These are phyloP conservation scores for Helianthus tuberosus DNA, from an alignment of 129 eudicot species.

Conservation along the genomic window DNA sequence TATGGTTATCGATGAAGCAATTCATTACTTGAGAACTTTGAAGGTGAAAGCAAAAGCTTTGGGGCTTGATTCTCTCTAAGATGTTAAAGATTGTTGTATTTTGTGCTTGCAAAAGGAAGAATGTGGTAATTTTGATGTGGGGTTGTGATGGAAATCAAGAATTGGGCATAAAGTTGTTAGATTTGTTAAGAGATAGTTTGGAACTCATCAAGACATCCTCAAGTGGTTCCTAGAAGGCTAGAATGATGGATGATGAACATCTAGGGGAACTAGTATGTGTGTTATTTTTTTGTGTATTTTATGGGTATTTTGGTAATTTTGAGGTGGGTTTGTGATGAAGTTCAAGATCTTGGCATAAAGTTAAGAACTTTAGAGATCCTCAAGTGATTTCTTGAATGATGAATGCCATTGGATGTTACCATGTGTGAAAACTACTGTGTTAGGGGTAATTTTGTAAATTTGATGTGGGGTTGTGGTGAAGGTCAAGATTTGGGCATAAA, in stretches of 20 bases:
- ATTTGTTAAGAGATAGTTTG: conserved; percentile 20
- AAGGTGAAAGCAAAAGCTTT: conserved; percentile 69
- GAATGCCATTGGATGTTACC: conserved; percentile 10
- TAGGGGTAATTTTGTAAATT: neutral
- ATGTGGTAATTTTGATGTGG: conserved; percentile 11
- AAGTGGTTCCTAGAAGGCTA: conserved; percentile 9
- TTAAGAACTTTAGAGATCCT: conserved; percentile 19
- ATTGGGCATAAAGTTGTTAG: conserved; percentile 1
- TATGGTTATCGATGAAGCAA: conserved; percentile 80
- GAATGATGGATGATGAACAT: conserved; percentile 19
- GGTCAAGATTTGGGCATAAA: conserved; percentile 34
- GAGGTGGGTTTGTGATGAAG: conserved; percentile 22
- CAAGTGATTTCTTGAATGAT: conserved; percentile 19
- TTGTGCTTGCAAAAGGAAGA: conserved; percentile 17
- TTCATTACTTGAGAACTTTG: conserved; percentile 57
- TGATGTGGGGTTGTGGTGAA: conserved; percentile 16
- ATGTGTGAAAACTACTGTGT: conserved; percentile 11
- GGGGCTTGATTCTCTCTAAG: conserved; percentile 56
- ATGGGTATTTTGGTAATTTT: conserved; percentile 21
- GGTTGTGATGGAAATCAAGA: too few relatives aligned
- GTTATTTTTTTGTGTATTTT: neutral
- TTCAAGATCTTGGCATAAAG: conserved; percentile 16
- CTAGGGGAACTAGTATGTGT: conserved; percentile 14
- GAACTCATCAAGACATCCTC: conserved; percentile 22
- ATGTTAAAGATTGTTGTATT: neutral